Evolutionary conservation across 371 early-diverging fungal genomes (phyloP), one percentile per base, ranked within the genome.

Genomic region (Mucor saturninus): DNA sequence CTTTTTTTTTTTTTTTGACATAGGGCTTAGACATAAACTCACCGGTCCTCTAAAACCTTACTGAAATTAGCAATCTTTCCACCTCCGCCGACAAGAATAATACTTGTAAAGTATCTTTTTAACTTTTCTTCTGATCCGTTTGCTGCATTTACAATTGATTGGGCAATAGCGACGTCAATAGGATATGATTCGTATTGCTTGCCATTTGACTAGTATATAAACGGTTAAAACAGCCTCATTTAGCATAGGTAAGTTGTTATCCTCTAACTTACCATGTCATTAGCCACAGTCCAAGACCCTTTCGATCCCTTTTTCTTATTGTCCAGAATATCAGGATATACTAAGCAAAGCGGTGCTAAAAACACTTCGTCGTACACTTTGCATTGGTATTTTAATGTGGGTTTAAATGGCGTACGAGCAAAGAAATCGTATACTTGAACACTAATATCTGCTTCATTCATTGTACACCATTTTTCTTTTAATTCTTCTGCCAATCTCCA

Each of bases 341-440:
- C 81, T 21, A 89, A 54, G 54, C 86, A 83, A 61, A 81, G 58
- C 5, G 95, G 92, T 0, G 94, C 92, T n/a, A 91, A 68, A 50
- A 90, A 87, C 14, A 85, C 89, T 64, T 95, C 96, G 57, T 93
- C 95, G 59, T 93, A 95, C 0, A 92, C 87, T 69, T 95, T 95
- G 73, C 93, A 84, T 59, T 86, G 88, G 61, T 88, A 92, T 62
- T 91, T 91, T 10, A 73, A 72, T 0, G 95, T 93, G 2, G 83
- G 80, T 28, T 83, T 68, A 48, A 86, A 78, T 0, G 94, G 94
- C 15, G 75, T 79, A 45, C 95, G 83, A 4, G 92, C 89, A 75
- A 88, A 93, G 62, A 95, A 93, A 61, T 86, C 87, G 67, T 86
- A 88, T 5, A 95, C 84, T 54, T 92, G 91, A 10, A 92, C 86